phyloP scores from a whole-genome alignment of 2,329 filamentous ascomycete species.

The Dactylonectria estremocensis region DNA sequence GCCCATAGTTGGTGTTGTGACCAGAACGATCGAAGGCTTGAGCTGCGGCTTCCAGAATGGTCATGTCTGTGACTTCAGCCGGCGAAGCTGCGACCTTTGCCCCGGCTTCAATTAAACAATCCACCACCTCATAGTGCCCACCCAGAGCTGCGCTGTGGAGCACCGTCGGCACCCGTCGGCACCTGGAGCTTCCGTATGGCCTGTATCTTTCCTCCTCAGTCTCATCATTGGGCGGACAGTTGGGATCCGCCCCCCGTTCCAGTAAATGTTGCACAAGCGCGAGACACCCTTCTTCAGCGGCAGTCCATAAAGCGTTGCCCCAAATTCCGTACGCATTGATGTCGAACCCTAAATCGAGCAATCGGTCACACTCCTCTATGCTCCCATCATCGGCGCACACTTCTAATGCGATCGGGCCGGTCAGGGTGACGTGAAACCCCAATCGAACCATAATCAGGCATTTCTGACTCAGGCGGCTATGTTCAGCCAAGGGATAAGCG shows the following conservation, averaged over 20 bases:
- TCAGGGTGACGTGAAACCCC: not conserved
- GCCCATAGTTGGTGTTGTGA: not conserved
- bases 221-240: constrained; percentile 3
- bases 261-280: constrained; percentile 9
- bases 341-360: constrained; percentile 4
- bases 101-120: constrained; percentile 13
- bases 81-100: constrained; percentile 1
- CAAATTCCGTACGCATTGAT: not conserved
- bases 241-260: constrained; percentile 4
- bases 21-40: not conserved
- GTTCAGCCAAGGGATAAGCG: too few species aligned
- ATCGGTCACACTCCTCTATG: not conserved
- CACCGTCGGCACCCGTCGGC: too few species aligned
- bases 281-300: not conserved
- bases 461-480: too few species aligned
- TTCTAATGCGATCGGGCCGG: not conserved
- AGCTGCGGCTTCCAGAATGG: constrained; percentile 8
- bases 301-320: constrained; percentile 12
- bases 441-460: not conserved
- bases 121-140: not conserved
- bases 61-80: not conserved
- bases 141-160: constrained; percentile 6
- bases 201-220: not conserved
- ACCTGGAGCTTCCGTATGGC: too few species aligned
- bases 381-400: not conserved